These are phyloP conservation scores for Komagataella pseudopastoris DNA, from an alignment of 805 yeast species.

Conservation along the genomic window DNA sequence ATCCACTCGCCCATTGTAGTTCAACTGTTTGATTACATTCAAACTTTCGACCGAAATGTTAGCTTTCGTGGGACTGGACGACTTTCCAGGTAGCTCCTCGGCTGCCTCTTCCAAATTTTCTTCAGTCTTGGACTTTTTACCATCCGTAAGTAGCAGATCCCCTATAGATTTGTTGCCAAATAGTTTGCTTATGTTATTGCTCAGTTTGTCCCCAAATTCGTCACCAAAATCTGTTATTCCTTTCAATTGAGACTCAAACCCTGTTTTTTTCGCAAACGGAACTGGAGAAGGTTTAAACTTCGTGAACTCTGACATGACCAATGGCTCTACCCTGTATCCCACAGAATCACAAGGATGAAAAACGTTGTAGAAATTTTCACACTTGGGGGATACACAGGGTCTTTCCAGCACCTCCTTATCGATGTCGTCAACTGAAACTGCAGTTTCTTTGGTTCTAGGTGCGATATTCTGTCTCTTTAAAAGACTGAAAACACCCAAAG, in stretches of 20 bases:
- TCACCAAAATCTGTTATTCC: slow-evolving; percentile 24
- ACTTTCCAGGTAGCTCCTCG: slow-evolving; percentile 7
- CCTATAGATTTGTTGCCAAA: slow-evolving; percentile 1
- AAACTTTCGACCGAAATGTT: slow-evolving; percentile 17
- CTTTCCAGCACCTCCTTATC: slow-evolving; percentile 8
- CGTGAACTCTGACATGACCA: slow-evolving; percentile 38
- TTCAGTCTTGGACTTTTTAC: background rate
- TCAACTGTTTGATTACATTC: slow-evolving; percentile 29
- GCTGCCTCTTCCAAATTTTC: background rate
- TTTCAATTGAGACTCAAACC: slow-evolving; percentile 33
- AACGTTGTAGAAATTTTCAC: slow-evolving; percentile 61
- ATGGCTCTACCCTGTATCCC: slow-evolving; percentile 81
- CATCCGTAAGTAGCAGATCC: background rate
- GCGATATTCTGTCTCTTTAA: slow-evolving; percentile 51
- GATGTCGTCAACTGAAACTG: background rate
- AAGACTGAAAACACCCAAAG: slow-evolving; percentile 75
- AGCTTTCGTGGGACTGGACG: slow-evolving; percentile 4
- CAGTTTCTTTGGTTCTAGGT: slow-evolving; percentile 17
- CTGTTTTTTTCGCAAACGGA: slow-evolving; percentile 35
- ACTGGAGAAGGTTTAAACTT: slow-evolving; percentile 39
- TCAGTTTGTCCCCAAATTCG: slow-evolving; percentile 20
- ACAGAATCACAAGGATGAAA: slow-evolving; percentile 91
- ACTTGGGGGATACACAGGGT: slow-evolving; percentile 30
- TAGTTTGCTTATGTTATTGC: slow-evolving; percentile 7
- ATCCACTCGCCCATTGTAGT: slow-evolving; percentile 70